A percentile compares a stretch with the other conserved stretches of the same genome.
phyloP scores from a whole-genome alignment of 768 basidiomycete genomes.

The Wakefieldia striispora region DNA sequence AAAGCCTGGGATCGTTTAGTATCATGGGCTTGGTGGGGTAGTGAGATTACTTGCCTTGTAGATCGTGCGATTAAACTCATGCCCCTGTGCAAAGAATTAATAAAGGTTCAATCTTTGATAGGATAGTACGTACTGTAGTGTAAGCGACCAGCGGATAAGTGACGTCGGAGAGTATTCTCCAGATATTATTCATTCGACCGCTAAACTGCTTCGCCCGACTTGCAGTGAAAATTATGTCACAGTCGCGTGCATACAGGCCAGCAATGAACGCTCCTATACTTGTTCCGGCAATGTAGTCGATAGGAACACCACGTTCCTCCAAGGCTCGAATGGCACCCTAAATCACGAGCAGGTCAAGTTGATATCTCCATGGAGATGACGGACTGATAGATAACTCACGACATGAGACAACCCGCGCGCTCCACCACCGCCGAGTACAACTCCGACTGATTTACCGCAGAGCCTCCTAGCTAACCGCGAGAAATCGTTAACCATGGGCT shows the following conservation, averaged over 20 bases:
- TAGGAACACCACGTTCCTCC: slow-evolving; percentile 88
- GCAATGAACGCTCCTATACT: slow-evolving; percentile 93
- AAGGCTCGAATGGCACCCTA: slow-evolving; percentile 92
- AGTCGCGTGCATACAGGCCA: slow-evolving; percentile 92
- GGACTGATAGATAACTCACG: slow-evolving; percentile 38
- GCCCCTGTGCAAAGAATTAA: slow-evolving; percentile 56
- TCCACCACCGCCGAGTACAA: slow-evolving; percentile 97
- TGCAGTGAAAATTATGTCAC: slow-evolving; percentile 80
- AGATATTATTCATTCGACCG: slow-evolving; percentile 88
- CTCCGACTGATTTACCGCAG: slow-evolving; percentile 89
- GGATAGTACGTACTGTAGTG: slow-evolving; percentile 52
- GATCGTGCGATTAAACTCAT: slow-evolving; percentile 91
- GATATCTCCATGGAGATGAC: slow-evolving; percentile 8
- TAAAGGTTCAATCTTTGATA: not conserved
- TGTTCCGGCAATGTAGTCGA: slow-evolving; percentile 93
- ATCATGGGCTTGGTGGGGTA: not conserved
- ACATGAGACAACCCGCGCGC: slow-evolving; percentile 84
- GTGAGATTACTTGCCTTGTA: slow-evolving; percentile 62
- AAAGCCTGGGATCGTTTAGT: slow-evolving; percentile 57
- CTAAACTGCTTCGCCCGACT: slow-evolving; percentile 92
- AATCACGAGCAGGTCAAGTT: slow-evolving; percentile 6
- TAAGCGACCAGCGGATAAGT: slow-evolving; percentile 77
- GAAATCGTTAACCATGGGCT: slow-evolving; percentile 88
- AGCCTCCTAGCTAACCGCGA: slow-evolving; percentile 86
- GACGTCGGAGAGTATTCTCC: slow-evolving; percentile 91